Evolutionary conservation across 495 filamentous ascomycete genomes (phyloP), one percentile per base, ranked within the genome.

Genomic region (Penicillium manginii): DNA sequence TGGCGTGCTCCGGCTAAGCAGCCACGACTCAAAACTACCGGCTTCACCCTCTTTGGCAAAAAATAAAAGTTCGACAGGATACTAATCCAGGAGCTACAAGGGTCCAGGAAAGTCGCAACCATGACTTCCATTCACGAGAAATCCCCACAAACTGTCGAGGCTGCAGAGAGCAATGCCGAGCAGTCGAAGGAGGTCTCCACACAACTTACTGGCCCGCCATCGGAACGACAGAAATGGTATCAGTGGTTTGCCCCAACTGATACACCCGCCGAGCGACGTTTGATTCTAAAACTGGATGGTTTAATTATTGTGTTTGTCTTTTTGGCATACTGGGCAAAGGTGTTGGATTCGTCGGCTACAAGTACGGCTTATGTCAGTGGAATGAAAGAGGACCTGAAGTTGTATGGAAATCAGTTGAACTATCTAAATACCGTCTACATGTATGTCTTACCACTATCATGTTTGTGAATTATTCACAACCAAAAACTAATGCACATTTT

Each of bases 361-460:
- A 68, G 72, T 52, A 68, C 62, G 7, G 65, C 68, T 15, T 71
- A 71, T 48, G 63, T 71, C 6, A 64, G 62, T 48, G 68, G 68
- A 0, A 71, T 71, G 65, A 64, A 66, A 42, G 68, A 71, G 43
- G 68, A 71, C 45, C 35, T 70, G 19, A 57, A 61, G 15, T 66
- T 81, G 29, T 60, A 73, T 37, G 77, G 77, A 33, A 82, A 82
- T 59, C 67, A 81, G 65, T 69, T 79, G 43, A 72, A 78, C 33
- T 72, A 78, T 50, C 65, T 79, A 15, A 74, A 78, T 48, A 79
- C 77, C 4, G 66, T 78, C 17, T 81, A 80, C 60, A 65, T 63
- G 65, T 68, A 57, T 33, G 54, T 46, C 45, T 19, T 47, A 10
- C 8, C 18, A 19, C 15, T 47, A 2, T 4, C 17, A 2, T n/a